A percentile compares a stretch with the other conserved stretches of the same genome.
Conservation (phyloP, 2,329 filamentous ascomycete genomes). For the Drechslerella dactyloides region DNA sequence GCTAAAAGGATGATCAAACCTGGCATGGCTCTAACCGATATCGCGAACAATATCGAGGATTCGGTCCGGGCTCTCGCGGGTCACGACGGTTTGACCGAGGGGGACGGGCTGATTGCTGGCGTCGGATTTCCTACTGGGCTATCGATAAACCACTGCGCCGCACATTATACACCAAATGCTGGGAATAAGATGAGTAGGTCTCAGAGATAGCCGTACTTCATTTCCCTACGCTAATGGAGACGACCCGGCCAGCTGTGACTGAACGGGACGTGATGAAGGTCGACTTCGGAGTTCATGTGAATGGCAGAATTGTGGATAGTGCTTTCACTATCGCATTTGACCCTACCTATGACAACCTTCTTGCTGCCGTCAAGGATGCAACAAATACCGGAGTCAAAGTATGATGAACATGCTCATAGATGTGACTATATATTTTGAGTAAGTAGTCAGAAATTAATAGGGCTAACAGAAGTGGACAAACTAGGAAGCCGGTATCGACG, state of each 20-base stretch:
- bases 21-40: constrained; percentile 78
- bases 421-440: too few relatives aligned
- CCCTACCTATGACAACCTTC: constrained; percentile 71
- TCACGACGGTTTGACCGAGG: constrained; percentile 76
- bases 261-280: constrained; percentile 75
- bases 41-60: constrained; percentile 86
- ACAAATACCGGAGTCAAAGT: constrained; percentile 76
- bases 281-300: constrained; percentile 74
- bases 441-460: too few relatives aligned
- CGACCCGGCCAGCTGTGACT: constrained; percentile 61
- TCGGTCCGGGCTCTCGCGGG: constrained; percentile 77
- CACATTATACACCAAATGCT: constrained; percentile 85
- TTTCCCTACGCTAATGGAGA: not conserved
- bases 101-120: constrained; percentile 77
- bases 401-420: constrained; percentile 55
- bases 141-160: constrained; percentile 82
- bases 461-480: too few relatives aligned
- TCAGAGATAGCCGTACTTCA: not conserved
- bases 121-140: constrained; percentile 88
- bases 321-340: constrained; percentile 74
- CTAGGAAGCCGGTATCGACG: constrained; percentile 87
- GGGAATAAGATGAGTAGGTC: constrained; percentile 72
- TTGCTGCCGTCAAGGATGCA: constrained; percentile 71
- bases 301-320: constrained; percentile 73
- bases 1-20: constrained; percentile 81